Percentiles rank a stretch among this genome's conserved stretches.
These are phyloP conservation scores for Chlorella sp. DNA, from an alignment of 139 green algal species.

Conservation along the genomic window DNA sequence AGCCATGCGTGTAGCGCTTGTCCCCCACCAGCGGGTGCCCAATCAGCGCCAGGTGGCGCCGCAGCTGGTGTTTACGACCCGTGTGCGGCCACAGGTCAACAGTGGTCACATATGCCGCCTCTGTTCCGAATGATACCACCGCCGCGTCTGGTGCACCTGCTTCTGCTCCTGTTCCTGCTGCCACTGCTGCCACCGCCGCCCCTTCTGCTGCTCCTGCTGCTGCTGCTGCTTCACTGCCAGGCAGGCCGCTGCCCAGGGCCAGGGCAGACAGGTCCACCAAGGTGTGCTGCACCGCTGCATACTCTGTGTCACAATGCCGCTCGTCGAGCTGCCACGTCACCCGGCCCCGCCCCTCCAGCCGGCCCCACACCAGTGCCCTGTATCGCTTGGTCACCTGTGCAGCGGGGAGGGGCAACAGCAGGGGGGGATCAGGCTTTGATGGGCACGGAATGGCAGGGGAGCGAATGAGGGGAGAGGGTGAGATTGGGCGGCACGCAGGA, in stretches of 20 bases:
- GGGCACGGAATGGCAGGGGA: not conserved
- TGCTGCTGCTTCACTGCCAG: not conserved
- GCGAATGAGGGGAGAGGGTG: not conserved
- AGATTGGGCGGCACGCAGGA: not conserved
- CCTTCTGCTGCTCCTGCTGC: not conserved
- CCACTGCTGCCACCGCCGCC: not conserved
- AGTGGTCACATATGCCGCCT: constrained; percentile 48
- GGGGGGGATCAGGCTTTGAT: not conserved
- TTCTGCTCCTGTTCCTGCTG: not conserved
- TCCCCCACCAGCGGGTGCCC: constrained; percentile 75
- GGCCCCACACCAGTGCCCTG: constrained; percentile 59
- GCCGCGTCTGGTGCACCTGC: not conserved
- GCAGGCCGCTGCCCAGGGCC: not conserved
- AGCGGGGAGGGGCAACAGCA: not conserved
- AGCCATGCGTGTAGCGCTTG: constrained; percentile 52
- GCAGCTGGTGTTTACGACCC: constrained; percentile 77
- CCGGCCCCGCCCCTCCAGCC: constrained; percentile 50
- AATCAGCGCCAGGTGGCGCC: constrained; percentile 75
- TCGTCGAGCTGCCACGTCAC: constrained; percentile 47
- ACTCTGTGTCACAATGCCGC: constrained; percentile 44
- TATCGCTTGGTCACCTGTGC: constrained; percentile 65
- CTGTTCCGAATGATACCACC: not conserved
- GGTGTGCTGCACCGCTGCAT: constrained; percentile 2
- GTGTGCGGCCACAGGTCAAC: constrained; percentile 72
- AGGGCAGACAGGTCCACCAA: not conserved